phyloP scores from a whole-genome alignment of 75 land plant species.

The Pseudotsuga menziesii region DNA sequence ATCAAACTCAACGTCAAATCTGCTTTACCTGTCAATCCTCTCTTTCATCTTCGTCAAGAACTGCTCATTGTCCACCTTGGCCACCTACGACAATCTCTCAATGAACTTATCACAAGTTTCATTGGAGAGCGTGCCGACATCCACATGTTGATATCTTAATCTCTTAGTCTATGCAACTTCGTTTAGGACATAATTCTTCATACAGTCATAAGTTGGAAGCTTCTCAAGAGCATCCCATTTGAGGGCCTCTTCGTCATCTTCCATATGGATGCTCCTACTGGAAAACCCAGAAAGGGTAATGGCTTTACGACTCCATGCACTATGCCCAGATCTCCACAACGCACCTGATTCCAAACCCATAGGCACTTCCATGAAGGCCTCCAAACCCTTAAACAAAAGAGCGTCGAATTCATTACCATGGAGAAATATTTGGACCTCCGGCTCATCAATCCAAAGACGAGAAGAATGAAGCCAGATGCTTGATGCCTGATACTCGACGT shows the following conservation, averaged over 20 bases:
- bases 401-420: too few relatives aligned
- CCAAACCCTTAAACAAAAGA: too few relatives aligned
- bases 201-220: constrained; percentile 66
- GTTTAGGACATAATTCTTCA: constrained; percentile 43
- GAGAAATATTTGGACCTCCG: too few relatives aligned
- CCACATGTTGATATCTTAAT: constrained; percentile 40
- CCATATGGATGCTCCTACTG: background rate
- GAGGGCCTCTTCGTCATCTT: constrained; percentile 20
- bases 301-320: too few relatives aligned
- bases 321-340: too few relatives aligned
- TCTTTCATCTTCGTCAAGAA: constrained; percentile 29
- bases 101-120: constrained; percentile 13
- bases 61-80: constrained; percentile 29
- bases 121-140: constrained; percentile 21
- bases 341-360: too few relatives aligned
- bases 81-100: constrained; percentile 18
- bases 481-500: too few relatives aligned
- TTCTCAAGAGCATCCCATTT: constrained; percentile 79
- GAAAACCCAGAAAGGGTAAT: background rate
- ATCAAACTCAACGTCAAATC: background rate
- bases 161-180: constrained; percentile 7
- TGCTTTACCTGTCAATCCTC: constrained; percentile 30
- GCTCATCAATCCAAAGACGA: too few relatives aligned
- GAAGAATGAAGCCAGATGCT: too few relatives aligned
- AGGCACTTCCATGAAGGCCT: too few relatives aligned